These are phyloP conservation scores for Kwoniella bestiolae DNA, from an alignment of 768 basidiomycete genomes.

Conservation along the genomic window DNA sequence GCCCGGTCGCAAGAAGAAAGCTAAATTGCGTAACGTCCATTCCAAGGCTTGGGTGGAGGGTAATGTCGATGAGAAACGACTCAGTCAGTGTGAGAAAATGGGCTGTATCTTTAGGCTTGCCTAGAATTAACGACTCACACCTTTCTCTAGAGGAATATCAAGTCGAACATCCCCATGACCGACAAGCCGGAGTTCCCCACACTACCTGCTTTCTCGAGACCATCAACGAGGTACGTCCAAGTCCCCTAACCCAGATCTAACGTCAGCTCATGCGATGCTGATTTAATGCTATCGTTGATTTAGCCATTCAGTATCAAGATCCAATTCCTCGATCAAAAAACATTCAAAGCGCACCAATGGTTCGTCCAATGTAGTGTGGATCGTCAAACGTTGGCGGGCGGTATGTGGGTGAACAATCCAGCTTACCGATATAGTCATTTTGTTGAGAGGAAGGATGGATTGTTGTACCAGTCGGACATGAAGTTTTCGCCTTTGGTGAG, in stretches of 20 bases:
- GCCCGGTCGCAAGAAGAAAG: not conserved
- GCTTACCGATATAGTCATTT: not conserved
- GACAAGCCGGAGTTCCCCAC: not conserved
- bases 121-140: no score
- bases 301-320: not conserved
- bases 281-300: not conserved
- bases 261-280: not conserved
- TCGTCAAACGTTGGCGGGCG: not conserved
- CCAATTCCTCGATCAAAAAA: not conserved
- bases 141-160: conserved; percentile 11
- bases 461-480: not conserved
- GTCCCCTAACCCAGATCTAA: not conserved
- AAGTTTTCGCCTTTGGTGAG: not conserved
- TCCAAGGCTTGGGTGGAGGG: conserved; percentile 17
- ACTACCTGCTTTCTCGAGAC: conserved; percentile 19
- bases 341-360: not conserved
- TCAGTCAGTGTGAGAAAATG: conserved; percentile 6
- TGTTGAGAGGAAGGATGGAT: not conserved
- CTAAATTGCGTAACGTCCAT: not conserved
- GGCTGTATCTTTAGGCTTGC: not conserved
- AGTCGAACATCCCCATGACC: not conserved
- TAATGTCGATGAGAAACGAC: not conserved
- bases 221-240: conserved; percentile 6
- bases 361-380: not conserved
- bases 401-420: not conserved